Percentiles rank a stretch among this genome's conserved stretches.
Evolutionary conservation across 306 rosid genomes (phyloP).

Genomic region (Vigna radiata): DNA sequence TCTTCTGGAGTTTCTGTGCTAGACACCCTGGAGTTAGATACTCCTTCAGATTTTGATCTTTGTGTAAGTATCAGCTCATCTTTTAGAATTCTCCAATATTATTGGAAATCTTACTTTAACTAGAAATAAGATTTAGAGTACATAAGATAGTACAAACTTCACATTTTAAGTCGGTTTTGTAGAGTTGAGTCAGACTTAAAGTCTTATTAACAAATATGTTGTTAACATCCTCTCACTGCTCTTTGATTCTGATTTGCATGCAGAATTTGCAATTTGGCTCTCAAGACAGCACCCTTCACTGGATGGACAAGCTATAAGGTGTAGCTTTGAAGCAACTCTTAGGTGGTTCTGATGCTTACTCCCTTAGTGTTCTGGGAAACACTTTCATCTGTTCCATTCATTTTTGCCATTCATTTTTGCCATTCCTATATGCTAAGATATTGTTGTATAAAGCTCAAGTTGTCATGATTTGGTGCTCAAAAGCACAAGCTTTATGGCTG

Average conservation of each 20-base stretch:
- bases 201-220: neutral
- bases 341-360: slow-evolving; percentile 19
- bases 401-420: neutral
- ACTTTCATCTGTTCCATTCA: neutral
- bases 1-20: slow-evolving; percentile 57
- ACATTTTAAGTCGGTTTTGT: too few relatives aligned
- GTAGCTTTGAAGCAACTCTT: slow-evolving; percentile 16
- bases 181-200: accelerated
- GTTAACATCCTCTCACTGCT: slow-evolving; percentile 9
- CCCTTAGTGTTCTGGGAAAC: slow-evolving; percentile 39
- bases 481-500: slow-evolving; percentile 13
- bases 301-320: slow-evolving; percentile 57
- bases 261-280: slow-evolving; percentile 73
- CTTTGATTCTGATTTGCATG: slow-evolving; percentile 25
- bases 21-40: slow-evolving; percentile 59
- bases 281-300: slow-evolving; percentile 60
- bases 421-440: neutral
- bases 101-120: too few relatives aligned
- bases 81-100: slow-evolving; percentile 4
- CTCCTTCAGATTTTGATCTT: slow-evolving; percentile 75
- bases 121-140: too few relatives aligned
- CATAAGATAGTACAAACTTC: accelerated
- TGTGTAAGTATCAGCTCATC: slow-evolving; percentile 58
- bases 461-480: slow-evolving; percentile 1
- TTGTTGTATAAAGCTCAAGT: slow-evolving; percentile 9